Percentiles rank a stretch among this genome's conserved stretches.
Conservation (phyloP, 2,329 filamentous ascomycete species). For the Colletotrichum tamarilloi region DNA sequence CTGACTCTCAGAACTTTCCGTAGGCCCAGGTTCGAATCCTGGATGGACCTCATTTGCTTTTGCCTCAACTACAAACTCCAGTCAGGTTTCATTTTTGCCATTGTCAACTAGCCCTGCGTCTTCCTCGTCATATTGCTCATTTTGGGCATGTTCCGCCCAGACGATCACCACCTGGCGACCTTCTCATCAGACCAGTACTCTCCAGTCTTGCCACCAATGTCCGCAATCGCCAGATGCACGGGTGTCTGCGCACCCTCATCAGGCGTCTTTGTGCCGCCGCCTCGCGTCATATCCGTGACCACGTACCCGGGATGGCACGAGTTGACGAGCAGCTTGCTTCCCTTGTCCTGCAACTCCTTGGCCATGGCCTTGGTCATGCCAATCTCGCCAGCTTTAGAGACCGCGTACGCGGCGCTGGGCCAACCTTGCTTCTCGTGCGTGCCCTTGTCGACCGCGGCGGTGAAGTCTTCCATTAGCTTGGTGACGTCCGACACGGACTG, state of each 20-base stretch:
- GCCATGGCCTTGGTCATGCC: conserved; percentile 53
- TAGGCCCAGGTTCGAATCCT: conserved; percentile 33
- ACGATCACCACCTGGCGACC: conserved; percentile 45
- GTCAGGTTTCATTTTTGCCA: background rate
- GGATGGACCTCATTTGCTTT: conserved; percentile 18
- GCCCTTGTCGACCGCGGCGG: conserved; percentile 54
- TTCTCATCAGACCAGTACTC: conserved; percentile 52
- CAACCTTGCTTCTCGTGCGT: conserved; percentile 59
- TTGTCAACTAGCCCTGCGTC: background rate
- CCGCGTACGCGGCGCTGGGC: conserved; percentile 60
- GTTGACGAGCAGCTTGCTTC: conserved; percentile 46
- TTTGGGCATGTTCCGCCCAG: rapidly evolving
- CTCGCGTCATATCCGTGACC: conserved; percentile 58
- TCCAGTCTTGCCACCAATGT: conserved; percentile 48
- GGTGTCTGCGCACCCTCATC: conserved; percentile 57
- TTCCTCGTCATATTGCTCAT: background rate
- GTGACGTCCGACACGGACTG: conserved; percentile 56
- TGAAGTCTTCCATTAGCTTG: conserved; percentile 60
- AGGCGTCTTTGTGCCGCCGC: conserved; percentile 50
- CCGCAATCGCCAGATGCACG: conserved; percentile 53
- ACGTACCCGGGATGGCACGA: conserved; percentile 56
- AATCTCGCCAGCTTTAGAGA: conserved; percentile 56
- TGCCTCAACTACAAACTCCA: background rate
- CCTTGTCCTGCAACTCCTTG: conserved; percentile 43
- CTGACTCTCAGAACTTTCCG: conserved; percentile 14